Percentiles rank a stretch among this genome's conserved stretches.
phyloP scores from a whole-genome alignment of 768 basidiomycete species.

The Boletus sensibilis region DNA sequence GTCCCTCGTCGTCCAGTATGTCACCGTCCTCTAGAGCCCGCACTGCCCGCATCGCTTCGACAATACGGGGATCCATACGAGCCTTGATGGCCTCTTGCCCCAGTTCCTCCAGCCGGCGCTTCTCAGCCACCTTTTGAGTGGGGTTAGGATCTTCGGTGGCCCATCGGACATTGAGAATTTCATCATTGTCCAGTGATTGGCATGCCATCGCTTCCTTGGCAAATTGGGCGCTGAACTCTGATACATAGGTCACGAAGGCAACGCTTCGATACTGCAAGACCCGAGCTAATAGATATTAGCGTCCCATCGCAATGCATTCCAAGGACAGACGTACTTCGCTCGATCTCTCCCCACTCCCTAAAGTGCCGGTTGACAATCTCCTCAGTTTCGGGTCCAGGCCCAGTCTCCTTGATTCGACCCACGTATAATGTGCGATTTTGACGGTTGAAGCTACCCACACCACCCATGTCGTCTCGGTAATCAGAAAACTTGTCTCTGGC shows the following conservation, averaged over 20 bases:
- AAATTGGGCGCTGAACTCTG: slow-evolving; percentile 86
- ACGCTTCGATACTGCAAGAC: slow-evolving; percentile 93
- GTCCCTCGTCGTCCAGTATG: slow-evolving; percentile 36
- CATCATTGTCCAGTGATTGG: slow-evolving; percentile 95
- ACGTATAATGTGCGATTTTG: slow-evolving; percentile 95
- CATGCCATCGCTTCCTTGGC: slow-evolving; percentile 99
- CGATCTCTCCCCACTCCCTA: slow-evolving; percentile 93
- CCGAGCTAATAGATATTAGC: slow-evolving; percentile 53
- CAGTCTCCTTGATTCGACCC: slow-evolving; percentile 90
- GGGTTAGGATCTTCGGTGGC: slow-evolving; percentile 99
- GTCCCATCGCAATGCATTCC: neutral
- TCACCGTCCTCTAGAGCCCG: slow-evolving; percentile 85
- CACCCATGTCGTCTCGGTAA: slow-evolving; percentile 99
- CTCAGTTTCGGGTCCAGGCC: slow-evolving; percentile 85
- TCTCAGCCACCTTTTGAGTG: slow-evolving; percentile 81
- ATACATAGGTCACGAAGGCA: slow-evolving; percentile 93
- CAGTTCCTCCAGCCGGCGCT: slow-evolving; percentile 74
- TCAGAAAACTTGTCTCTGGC: slow-evolving; percentile 95
- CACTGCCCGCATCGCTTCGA: slow-evolving; percentile 84
- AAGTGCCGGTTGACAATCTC: slow-evolving; percentile 90
- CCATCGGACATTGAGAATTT: slow-evolving; percentile 98
- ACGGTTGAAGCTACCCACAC: slow-evolving; percentile 93
- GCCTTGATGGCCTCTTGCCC: slow-evolving; percentile 87
- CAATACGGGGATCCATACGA: slow-evolving; percentile 81
- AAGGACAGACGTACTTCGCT: slow-evolving; percentile 64